Base-by-base conservation (phyloP, 768 basidiomycete genomes). In the Coprinopsis cinerea region DNA sequence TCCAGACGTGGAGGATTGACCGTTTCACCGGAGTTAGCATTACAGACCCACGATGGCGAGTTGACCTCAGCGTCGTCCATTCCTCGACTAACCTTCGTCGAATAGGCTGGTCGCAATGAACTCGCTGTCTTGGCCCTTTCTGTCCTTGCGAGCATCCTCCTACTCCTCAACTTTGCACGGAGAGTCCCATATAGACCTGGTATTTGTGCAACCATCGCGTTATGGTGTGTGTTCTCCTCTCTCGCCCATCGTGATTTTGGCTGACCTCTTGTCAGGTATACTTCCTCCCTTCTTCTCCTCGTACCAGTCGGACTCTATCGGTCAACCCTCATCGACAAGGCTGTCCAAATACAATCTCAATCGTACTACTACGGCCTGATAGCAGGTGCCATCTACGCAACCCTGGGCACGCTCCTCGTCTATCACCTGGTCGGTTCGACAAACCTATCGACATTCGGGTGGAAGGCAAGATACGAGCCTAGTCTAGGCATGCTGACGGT, bases 331-430 rank as follows among this genome's bases (percentile, higher is more conserved):
- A n/a, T n/a, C 24, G 20, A 54, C 37, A 22, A 55, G 17, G 37
- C 9, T 20, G 35, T 47, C 5, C 57, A 61, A 45, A 50, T 57
- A 7, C 63, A 64, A 25, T 60, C 66, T 2, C 68, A 73, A 52
- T 61, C 70, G 0, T 72, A 69, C 52, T 70, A 70, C 52, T 73
- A 70, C 34, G 70, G 59, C 20, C 44, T 73, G 7, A 65, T 72
- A 20, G 59, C 69, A 10, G 50, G 58, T 26, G 53, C 61, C 14
- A 44, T 65, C 20, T 67, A 69, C 47, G 57, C 60, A 37, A 27
- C 52, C 2, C 56, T 67, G 27, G 59, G 63, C n/a, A 67, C 65
- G 20, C 58, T 65, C 17, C 57, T 66, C 17, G 56, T 67, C 13
- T 45, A 61, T 23, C 59, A 58, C 49, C 39, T 57, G 7, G 51